Evolutionary conservation across 768 basidiomycete genomes (phyloP), one percentile per base, ranked within the genome.

Genomic region (Podaxis rugospora): DNA sequence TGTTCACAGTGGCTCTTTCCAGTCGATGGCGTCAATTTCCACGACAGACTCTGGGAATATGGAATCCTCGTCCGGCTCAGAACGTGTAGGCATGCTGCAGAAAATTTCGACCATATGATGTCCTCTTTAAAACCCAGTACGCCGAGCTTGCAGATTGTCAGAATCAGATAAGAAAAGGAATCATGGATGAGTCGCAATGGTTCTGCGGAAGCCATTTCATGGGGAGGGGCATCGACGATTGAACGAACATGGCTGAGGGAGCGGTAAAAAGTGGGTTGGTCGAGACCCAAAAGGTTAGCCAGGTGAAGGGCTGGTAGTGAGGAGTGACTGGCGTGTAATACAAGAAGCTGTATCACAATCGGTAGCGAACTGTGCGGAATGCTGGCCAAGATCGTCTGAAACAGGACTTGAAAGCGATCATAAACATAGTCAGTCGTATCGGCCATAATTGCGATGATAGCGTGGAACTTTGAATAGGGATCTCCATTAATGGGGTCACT

Each of bases 401-500:
- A 40, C 53, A 59, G 6, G 53, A 13, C 2, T n/a, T n/a, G 39
- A 53, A 51, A 27, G 53, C 32, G 51, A 35, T 28, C 25, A 11
- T 59, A n/a, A 5, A 59, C 21, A n/a, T 40, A 40, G 13, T 59
- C 53, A 3, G 50, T 39, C 18, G 25, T 59, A 3, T 16, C 36
- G 16, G 57, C 6, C 1, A 2, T 42, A 37, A 0, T 57, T 28
- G 21, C 5, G n/a, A 59, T 42, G 40, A 59, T 21, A 14, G n/a
- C 51, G 6, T 35, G 14, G 28, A 53, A 40, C 14, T 36, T 27
- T 5, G 51, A 44, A n/a, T 59, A 27, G 0, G 58, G 58, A 46
- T 52, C 40, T 3, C 21, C 51, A 32, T 32, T 10, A 2, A 2
- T 18, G 4, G 51, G 54, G 57, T 68, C 70, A 63, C 39, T 47